phyloP scores from a whole-genome alignment of 768 basidiomycete genomes.

The Sutorius australiensis region DNA sequence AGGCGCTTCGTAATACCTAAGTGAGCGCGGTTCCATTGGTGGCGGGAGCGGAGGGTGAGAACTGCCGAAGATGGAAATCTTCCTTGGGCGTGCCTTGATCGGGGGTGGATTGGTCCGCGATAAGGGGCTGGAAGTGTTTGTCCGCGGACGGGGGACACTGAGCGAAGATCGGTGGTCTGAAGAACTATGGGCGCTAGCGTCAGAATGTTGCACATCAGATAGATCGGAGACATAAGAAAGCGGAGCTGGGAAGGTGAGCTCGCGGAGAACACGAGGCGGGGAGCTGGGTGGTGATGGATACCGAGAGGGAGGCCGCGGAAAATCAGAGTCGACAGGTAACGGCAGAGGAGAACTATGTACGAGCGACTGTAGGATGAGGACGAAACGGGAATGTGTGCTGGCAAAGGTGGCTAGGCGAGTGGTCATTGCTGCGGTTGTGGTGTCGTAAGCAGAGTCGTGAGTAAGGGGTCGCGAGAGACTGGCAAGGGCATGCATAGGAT shows the following conservation, averaged over 20 bases:
- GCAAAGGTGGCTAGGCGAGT: constrained; percentile 45
- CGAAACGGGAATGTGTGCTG: constrained; percentile 68
- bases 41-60: constrained; percentile 42
- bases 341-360: constrained; percentile 57
- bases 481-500: constrained; percentile 64
- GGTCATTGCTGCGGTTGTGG: constrained; percentile 17
- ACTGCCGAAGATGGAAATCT: constrained; percentile 38
- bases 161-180: constrained; percentile 3
- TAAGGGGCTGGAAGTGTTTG: constrained; percentile 19
- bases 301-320: constrained; percentile 26
- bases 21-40: constrained; percentile 40
- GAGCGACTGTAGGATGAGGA: constrained; percentile 68
- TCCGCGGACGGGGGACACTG: constrained; percentile 3
- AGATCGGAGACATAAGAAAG: constrained; percentile 44
- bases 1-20: constrained; percentile 44
- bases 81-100: constrained; percentile 19
- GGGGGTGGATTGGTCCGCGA: constrained; percentile 16
- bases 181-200: constrained; percentile 3
- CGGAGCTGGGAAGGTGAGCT: constrained; percentile 74
- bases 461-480: constrained; percentile 39
- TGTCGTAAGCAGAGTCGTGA: constrained; percentile 30
- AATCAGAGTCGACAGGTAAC: constrained; percentile 44
- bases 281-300: constrained; percentile 16
- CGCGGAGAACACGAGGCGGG: constrained; percentile 38
- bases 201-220: constrained; percentile 9